These are phyloP conservation scores for Huntiella savannae DNA, from an alignment of 2,329 filamentous ascomycete genomes.

Conservation along the genomic window DNA sequence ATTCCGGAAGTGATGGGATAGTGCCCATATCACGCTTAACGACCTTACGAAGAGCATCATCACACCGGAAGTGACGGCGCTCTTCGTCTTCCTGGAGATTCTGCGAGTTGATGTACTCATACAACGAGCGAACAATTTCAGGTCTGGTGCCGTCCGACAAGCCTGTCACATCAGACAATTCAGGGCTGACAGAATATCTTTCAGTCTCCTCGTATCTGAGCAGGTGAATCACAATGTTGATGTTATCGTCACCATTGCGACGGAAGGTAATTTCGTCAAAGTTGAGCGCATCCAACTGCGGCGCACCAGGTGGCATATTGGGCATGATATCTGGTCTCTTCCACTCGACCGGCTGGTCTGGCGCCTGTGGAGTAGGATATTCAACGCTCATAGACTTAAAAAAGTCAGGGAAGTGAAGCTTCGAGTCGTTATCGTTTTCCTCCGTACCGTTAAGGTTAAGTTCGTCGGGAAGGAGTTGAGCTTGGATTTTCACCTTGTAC, in stretches of 20 bases:
- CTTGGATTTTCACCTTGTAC: slow-evolving; percentile 85
- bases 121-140: slow-evolving; percentile 76
- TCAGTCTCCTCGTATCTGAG: slow-evolving; percentile 71
- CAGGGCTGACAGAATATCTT: slow-evolving; percentile 59
- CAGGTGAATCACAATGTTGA: slow-evolving; percentile 78
- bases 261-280: slow-evolving; percentile 89
- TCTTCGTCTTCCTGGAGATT: slow-evolving; percentile 87
- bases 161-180: slow-evolving; percentile 68
- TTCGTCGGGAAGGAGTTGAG: slow-evolving; percentile 56
- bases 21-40: slow-evolving; percentile 58
- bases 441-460: slow-evolving; percentile 15
- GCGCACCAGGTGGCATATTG: slow-evolving; percentile 27
- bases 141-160: slow-evolving; percentile 72
- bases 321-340: slow-evolving; percentile 51
- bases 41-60: slow-evolving; percentile 62
- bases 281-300: slow-evolving; percentile 46
- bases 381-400: slow-evolving; percentile 64
- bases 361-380: slow-evolving; percentile 42
- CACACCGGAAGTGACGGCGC: slow-evolving; percentile 78
- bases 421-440: slow-evolving; percentile 18
- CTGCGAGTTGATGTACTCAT: slow-evolving; percentile 82
- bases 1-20: slow-evolving; percentile 71
- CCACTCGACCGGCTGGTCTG: slow-evolving; percentile 57
- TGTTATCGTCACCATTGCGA: slow-evolving; percentile 77
- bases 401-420: slow-evolving; percentile 49